Conservation (phyloP, 23 red algal species). For the Gracilaria gracilis region DNA sequence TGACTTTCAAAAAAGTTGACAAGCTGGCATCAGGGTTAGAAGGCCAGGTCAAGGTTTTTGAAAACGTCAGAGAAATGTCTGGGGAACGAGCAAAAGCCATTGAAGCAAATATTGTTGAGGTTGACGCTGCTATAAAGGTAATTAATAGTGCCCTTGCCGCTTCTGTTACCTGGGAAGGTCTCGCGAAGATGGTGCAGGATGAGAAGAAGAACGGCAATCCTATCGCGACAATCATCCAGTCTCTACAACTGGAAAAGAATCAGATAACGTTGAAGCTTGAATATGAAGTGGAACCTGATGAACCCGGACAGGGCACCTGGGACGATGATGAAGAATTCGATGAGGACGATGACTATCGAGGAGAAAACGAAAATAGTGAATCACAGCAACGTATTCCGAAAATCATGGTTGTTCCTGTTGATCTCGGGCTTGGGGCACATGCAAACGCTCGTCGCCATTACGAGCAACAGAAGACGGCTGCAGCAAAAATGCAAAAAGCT, state of each 20-base stretch:
- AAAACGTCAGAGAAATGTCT: slow-evolving; percentile 55
- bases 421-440: slow-evolving; percentile 76
- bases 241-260: slow-evolving; percentile 85
- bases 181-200: slow-evolving; percentile 88
- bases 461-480: slow-evolving; percentile 71
- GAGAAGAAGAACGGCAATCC: slow-evolving; percentile 91
- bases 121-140: slow-evolving; percentile 87
- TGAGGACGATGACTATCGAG: slow-evolving; percentile 49
- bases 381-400: background rate
- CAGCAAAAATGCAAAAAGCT: slow-evolving; percentile 87
- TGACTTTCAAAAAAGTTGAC: slow-evolving; percentile 83
- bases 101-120: slow-evolving; percentile 84
- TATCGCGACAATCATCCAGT: slow-evolving; percentile 90
- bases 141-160: slow-evolving; percentile 81
- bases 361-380: background rate
- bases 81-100: slow-evolving; percentile 76
- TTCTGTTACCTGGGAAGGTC: slow-evolving; percentile 85
- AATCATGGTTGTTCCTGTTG: slow-evolving; percentile 74
- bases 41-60: slow-evolving; percentile 76
- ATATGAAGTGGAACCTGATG: slow-evolving; percentile 37
- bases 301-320: slow-evolving; percentile 18
- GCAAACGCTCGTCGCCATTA: slow-evolving; percentile 93
- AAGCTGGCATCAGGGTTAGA: slow-evolving; percentile 74
- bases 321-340: slow-evolving; percentile 63
- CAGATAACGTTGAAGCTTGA: slow-evolving; percentile 91